Conservation (phyloP, 1,284 basidiomycete genomes). For the Xerocomus nothofagi region DNA sequence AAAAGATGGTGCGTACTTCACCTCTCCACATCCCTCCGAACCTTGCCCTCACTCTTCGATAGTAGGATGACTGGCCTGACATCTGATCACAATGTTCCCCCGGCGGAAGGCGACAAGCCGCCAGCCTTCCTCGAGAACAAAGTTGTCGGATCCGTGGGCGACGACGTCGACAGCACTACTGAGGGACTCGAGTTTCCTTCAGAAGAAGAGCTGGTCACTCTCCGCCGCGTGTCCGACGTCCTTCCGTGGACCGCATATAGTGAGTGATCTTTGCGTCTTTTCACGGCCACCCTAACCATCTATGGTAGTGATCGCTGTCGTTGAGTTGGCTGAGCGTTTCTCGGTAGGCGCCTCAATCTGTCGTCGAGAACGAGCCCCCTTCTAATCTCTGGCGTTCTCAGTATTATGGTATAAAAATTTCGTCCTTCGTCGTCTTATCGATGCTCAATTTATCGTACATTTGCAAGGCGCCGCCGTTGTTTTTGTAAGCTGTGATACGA, state of each 20-base stretch:
- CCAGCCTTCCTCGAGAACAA: constrained; percentile 20
- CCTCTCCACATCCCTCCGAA: not conserved
- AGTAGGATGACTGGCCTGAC: constrained; percentile 13
- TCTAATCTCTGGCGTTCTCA: constrained; percentile 15
- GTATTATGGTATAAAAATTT: constrained; percentile 37
- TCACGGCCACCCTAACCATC: constrained; percentile 7
- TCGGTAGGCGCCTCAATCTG: constrained; percentile 44
- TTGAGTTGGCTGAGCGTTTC: constrained; percentile 77
- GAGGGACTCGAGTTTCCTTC: constrained; percentile 68
- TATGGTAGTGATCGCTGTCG: constrained; percentile 59
- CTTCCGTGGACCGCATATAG: constrained; percentile 69
- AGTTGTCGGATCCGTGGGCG: not conserved
- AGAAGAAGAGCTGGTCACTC: constrained; percentile 60
- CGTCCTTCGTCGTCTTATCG: not conserved
- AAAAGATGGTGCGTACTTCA: not conserved
- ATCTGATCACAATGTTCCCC: constrained; percentile 5
- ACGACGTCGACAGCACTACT: constrained; percentile 45
- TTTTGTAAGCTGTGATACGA: constrained; percentile 48
- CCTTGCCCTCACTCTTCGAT: not conserved
- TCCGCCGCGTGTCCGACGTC: constrained; percentile 61
- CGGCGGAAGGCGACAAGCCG: constrained; percentile 1
- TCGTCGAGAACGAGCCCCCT: not conserved
- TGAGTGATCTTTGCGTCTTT: constrained; percentile 37
- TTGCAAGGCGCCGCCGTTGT: constrained; percentile 65
- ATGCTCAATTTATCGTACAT: constrained; percentile 21